Base-by-base conservation (phyloP, 768 basidiomycete species). In the Termitomyces bulborhizus region DNA sequence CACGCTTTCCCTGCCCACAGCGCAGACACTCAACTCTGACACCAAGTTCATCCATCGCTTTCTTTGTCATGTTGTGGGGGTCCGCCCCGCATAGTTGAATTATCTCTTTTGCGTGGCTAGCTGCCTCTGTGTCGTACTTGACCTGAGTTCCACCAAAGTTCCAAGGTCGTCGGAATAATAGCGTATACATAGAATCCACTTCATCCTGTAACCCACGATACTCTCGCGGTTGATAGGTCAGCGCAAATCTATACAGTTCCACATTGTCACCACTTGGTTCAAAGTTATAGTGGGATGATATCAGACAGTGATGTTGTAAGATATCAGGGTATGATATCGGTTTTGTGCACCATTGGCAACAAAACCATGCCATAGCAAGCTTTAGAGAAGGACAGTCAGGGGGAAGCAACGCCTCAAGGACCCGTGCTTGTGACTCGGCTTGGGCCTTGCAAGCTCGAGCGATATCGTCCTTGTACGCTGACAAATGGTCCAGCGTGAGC, bases 351-450 rank as follows among this genome's bases (percentile, higher is more conserved):
- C 59, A 68, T 16, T 53, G 45, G 54, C 70, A 73, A 16, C 66
- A 64, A 57, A 73, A 73, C 46, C 71, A 69, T 7, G 63, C 65
- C 1, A 66, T 63, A 13, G 71, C 71, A 34, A 71, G 67, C 2
- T 66, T 51, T 12, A 71, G 58, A 39, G 48, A 41, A 36, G 54
- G 36, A 40, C n/a, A 36, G 2, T 47, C 54, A 29, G 47, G 39
- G 21, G 58, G 51, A 46, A 53, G 51, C 9, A 57, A 47, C 6
- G 46, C 31, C 43, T 42, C 40, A 59, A 49, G 37, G 66, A 55
- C 18, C 58, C 53, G 16, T 57, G 24, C 26, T 63, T 58, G 26
- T 6, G 65, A 60, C 15, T 60, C 46, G 27, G 52, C 62, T 68
- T 66, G 71, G 13, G 53, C 46, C 4, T 53, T 48, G 8, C 53